Conservation (phyloP, 169 alveolate genomes). For the Amoebophrya sp. region DNA sequence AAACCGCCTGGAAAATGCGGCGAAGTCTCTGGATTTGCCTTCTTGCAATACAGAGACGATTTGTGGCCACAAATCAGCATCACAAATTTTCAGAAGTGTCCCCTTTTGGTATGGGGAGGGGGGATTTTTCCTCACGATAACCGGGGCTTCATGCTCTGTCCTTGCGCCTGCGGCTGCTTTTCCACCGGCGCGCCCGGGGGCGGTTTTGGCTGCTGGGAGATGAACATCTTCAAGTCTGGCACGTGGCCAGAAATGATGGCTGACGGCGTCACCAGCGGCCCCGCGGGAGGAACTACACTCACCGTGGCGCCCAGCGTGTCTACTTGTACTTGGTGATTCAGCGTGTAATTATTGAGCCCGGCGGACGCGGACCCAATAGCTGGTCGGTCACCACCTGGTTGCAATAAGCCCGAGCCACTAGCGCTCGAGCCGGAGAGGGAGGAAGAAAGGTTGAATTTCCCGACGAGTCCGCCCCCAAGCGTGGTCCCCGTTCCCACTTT, state of each 20-base stretch:
- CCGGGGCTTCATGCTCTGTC: not conserved
- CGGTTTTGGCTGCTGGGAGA: not conserved
- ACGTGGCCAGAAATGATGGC: not conserved
- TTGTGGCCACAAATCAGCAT: not conserved
- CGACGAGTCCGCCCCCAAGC: not conserved
- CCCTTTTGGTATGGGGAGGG: too few relatives aligned
- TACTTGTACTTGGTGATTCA: not conserved
- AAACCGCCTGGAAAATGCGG: not conserved
- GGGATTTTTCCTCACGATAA: too few relatives aligned
- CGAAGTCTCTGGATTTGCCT: not conserved
- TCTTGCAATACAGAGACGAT: not conserved
- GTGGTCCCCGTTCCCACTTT: not conserved
- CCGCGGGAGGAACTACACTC: not conserved
- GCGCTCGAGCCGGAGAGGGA: not conserved
- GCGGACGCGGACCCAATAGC: not conserved
- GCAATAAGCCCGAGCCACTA: not conserved
- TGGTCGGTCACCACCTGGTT: not conserved
- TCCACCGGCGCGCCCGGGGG: not conserved
- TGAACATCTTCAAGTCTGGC: not conserved
- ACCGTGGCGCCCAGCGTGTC: not conserved
- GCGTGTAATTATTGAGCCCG: not conserved
- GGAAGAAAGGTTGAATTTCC: not conserved
- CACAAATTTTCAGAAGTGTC: too few relatives aligned
- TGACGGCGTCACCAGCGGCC: not conserved
- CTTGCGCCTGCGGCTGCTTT: not conserved